These are phyloP conservation scores for Starmerella khaoyaiensis DNA, from an alignment of 805 yeast species.

Conservation along the genomic window DNA sequence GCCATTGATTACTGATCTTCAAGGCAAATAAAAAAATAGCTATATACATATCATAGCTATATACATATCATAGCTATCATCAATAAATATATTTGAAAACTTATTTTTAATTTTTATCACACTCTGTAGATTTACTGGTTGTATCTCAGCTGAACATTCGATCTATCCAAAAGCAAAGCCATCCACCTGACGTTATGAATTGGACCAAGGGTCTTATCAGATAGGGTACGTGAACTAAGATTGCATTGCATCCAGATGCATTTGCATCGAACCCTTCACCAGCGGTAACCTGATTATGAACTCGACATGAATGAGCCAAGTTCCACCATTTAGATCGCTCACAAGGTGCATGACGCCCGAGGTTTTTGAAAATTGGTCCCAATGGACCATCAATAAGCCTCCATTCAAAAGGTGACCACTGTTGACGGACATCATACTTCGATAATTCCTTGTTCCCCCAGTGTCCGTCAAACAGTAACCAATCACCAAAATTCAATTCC, in stretches of 20 bases:
- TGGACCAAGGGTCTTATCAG: slow-evolving; percentile 9
- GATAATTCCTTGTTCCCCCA: slow-evolving; percentile 81
- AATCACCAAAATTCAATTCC: slow-evolving; percentile 45
- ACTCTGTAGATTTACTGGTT: too few species aligned
- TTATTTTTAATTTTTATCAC: too few species aligned
- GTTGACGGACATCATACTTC: slow-evolving; percentile 63
- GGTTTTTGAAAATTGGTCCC: slow-evolving; percentile 75
- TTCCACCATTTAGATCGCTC: slow-evolving; percentile 91
- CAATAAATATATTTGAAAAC: too few species aligned
- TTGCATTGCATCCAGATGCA: slow-evolving; percentile 13
- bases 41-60: too few species aligned
- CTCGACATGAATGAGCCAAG: slow-evolving; percentile 67
- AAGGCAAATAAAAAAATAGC: too few species aligned
- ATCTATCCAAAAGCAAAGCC: slow-evolving; percentile 54
- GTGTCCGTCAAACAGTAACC: slow-evolving; percentile 70
- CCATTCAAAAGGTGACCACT: slow-evolving; percentile 81
- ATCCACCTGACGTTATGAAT: slow-evolving; percentile 27
- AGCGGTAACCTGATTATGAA: slow-evolving; percentile 56
- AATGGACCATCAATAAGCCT: slow-evolving; percentile 83
- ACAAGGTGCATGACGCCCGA: slow-evolving; percentile 58
- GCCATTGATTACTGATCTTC: too few species aligned
- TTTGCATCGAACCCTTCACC: slow-evolving; percentile 69
- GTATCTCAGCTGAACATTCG: slow-evolving; percentile 26
- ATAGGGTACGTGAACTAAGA: slow-evolving; percentile 15
- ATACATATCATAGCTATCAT: too few species aligned